phyloP scores from a whole-genome alignment of 2,329 filamentous ascomycete species.

The Botrytis pseudocinerea region DNA sequence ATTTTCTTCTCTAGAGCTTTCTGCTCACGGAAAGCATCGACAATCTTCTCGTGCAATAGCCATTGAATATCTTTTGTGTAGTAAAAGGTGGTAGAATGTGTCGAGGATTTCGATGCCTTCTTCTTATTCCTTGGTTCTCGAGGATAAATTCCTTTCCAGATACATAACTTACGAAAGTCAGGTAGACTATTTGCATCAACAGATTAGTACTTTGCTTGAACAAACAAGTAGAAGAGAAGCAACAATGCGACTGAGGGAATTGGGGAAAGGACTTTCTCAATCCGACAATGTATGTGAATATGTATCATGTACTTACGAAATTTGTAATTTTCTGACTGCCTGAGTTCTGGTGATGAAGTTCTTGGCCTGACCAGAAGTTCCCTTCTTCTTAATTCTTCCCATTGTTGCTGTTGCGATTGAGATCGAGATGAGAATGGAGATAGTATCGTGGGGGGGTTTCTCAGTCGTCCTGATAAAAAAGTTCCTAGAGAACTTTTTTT shows the following conservation, averaged over 20 bases:
- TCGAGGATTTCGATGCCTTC: conserved; percentile 90
- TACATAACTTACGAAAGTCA: conserved; percentile 97
- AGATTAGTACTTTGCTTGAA: neutral
- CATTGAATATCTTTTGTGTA: conserved; percentile 97
- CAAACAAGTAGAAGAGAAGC: neutral
- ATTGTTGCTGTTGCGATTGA: conserved; percentile 46
- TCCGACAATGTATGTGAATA: neutral
- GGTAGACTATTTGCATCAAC: conserved; percentile 64
- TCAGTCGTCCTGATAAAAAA: conserved; percentile 25
- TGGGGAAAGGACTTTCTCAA: neutral
- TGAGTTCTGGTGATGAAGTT: conserved; percentile 98
- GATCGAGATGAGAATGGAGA: conserved; percentile 4
- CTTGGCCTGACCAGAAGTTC: conserved; percentile 82
- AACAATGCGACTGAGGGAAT: neutral
- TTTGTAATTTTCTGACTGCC: conserved; percentile 95
- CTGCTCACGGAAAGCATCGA: conserved; percentile 94
- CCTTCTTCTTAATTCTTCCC: conserved; percentile 88
- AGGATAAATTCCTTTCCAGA: conserved; percentile 99
- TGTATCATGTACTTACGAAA: conserved; percentile 43
- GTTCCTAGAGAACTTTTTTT: conserved; percentile 22
- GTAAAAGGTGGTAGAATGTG: conserved; percentile 88
- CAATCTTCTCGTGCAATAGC: conserved; percentile 90
- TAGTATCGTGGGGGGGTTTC: conserved; percentile 8
- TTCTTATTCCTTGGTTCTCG: conserved; percentile 96
- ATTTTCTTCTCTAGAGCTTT: conserved; percentile 99